Evolutionary conservation across 2,329 filamentous ascomycete species (phyloP), one percentile per base, ranked within the genome.

Genomic region (Plenodomus biglobosus): DNA sequence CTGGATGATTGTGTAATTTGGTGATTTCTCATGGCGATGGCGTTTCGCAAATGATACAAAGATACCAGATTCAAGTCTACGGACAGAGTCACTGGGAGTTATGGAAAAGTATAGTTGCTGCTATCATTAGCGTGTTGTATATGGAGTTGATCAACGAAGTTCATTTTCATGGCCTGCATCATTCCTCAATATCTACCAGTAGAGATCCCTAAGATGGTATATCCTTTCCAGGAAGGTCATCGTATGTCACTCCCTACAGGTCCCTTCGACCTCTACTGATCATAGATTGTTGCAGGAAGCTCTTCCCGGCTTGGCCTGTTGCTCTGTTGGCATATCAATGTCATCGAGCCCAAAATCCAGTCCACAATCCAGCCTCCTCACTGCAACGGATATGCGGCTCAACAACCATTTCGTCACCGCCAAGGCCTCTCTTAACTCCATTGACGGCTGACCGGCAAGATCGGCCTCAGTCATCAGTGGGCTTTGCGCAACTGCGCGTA

Each of bases 401-500:
- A 50, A 55, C 41, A 42, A 19, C 7, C 32, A 34, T 44, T 44
- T 46, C 38, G 16, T 42, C 40, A 8, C 21, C 37, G 38, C 40
- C n/a, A 20, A 44, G 40, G 42, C 24, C 42, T 27, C 22, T 35
- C 44, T 46, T 47, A 41, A 10, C 36, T 18, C 30, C 13, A 11
- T 39, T 38, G 13, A 21, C 38, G 44, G 30, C 44, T 57, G 53
- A 51, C 38, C 52, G 56, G 55, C 40, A 49, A 42, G 32, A 42
- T 50, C 57, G 45, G 57, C 27, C 27, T 15, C 27, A 7, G 3
- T 3, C 3, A 32, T 32, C 27, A 32, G 6, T 24, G 22, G 22
- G n/a, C 5, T 24, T 24, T 24, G 22, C 40, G 48, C 43, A 3
- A 15, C 15, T 38, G 15, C 21, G 24, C 8, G 42, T 17, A 30